phyloP scores from a whole-genome alignment of 2,329 filamentous ascomycete species.

The Chaetomium sp. region DNA sequence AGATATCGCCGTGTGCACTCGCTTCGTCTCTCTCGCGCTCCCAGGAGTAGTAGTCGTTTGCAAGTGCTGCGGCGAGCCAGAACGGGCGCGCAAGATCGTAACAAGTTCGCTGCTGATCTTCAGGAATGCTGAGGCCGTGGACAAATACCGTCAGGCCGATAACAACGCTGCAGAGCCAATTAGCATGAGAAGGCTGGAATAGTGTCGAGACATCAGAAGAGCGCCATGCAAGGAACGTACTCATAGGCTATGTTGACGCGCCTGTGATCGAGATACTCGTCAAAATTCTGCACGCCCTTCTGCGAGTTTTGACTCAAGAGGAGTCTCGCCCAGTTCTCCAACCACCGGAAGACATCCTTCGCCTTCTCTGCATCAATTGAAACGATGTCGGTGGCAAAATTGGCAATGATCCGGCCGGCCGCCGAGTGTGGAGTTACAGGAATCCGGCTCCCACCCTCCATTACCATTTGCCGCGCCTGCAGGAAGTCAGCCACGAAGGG shows the following conservation, averaged over 20 bases:
- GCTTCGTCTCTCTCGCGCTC: constrained; percentile 1
- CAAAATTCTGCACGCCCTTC: not conserved
- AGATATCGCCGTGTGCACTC: not conserved
- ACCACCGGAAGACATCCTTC: not conserved
- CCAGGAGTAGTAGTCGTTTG: constrained; percentile 14
- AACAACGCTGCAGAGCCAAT: not conserved
- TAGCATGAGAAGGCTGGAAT: not conserved
- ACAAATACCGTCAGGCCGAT: constrained; percentile 1
- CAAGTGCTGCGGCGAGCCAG: constrained; percentile 1
- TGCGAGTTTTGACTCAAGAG: not conserved
- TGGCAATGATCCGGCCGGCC: not conserved
- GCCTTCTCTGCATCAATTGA: not conserved
- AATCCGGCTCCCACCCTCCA: not conserved
- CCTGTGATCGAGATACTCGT: constrained; percentile 6
- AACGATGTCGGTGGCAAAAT: not conserved
- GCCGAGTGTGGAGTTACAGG: not conserved
- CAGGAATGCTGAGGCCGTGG: constrained; percentile 6
- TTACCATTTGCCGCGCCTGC: not conserved
- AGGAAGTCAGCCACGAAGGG: not conserved
- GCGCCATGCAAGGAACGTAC: constrained; percentile 4
- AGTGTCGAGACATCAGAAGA: not conserved
- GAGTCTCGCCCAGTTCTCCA: not conserved
- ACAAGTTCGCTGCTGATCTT: constrained; percentile 5
- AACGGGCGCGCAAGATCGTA: constrained; percentile 4
- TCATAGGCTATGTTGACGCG: not conserved